Percentiles rank a stretch among this genome's conserved stretches.
Conservation (phyloP, 2,329 filamentous ascomycete species). For the Coniella vitis region DNA sequence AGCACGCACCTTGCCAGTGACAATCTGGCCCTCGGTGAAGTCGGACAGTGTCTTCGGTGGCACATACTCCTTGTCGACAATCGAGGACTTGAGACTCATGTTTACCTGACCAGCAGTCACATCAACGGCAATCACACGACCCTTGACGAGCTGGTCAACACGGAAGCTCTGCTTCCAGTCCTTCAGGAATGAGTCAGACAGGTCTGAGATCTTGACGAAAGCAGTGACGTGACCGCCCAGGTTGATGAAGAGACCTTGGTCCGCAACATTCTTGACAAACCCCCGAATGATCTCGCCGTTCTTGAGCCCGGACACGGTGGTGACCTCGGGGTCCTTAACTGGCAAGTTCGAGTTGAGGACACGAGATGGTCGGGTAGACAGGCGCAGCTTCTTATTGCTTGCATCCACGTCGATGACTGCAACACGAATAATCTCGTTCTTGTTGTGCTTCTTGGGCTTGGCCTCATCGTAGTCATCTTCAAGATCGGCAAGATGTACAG, state of each 20-base stretch:
- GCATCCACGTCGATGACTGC: slow-evolving; percentile 74
- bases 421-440: slow-evolving; percentile 84
- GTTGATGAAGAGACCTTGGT: slow-evolving; percentile 82
- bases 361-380: slow-evolving; percentile 81
- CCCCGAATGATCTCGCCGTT: slow-evolving; percentile 77
- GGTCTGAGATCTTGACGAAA: slow-evolving; percentile 76
- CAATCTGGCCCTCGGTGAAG: slow-evolving; percentile 68
- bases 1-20: slow-evolving; percentile 87
- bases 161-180: slow-evolving; percentile 91
- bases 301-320: slow-evolving; percentile 61
- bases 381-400: slow-evolving; percentile 73
- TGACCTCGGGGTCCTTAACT: slow-evolving; percentile 76
- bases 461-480: slow-evolving; percentile 79
- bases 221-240: slow-evolving; percentile 76
- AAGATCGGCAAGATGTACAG: slow-evolving; percentile 76
- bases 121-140: slow-evolving; percentile 72
- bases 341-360: slow-evolving; percentile 79
- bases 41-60: slow-evolving; percentile 69
- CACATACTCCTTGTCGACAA: slow-evolving; percentile 71
- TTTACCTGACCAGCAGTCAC: slow-evolving; percentile 64
- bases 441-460: slow-evolving; percentile 66
- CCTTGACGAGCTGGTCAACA: slow-evolving; percentile 83
- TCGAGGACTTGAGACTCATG: slow-evolving; percentile 80
- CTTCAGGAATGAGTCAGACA: slow-evolving; percentile 87
- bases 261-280: slow-evolving; percentile 83